These are phyloP conservation scores for Exserohilum turcica DNA, from an alignment of 2,329 filamentous ascomycete species.

Conservation along the genomic window DNA sequence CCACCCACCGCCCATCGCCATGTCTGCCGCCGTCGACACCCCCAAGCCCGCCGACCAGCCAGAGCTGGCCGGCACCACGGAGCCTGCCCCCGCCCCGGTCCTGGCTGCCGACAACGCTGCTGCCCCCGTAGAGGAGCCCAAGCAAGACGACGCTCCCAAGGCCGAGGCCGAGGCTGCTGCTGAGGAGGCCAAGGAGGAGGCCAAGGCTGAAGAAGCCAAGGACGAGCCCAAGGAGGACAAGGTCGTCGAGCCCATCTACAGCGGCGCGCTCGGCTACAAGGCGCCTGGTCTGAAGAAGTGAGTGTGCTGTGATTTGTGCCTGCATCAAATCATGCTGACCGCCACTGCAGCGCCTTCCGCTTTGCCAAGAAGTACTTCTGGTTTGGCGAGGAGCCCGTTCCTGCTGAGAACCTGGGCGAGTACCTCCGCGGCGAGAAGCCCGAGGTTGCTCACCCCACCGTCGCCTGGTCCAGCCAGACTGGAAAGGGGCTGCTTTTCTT, in stretches of 20 bases:
- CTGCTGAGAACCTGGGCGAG: slow-evolving; percentile 72
- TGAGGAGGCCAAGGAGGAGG: slow-evolving; percentile 39
- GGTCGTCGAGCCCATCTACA: slow-evolving; percentile 70
- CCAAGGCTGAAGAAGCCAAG: slow-evolving; percentile 33
- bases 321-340: slow-evolving; percentile 13
- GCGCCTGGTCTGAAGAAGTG: slow-evolving; percentile 88
- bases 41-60: slow-evolving; percentile 68
- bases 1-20: slow-evolving; percentile 47
- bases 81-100: slow-evolving; percentile 45
- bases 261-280: slow-evolving; percentile 89
- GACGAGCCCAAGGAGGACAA: slow-evolving; percentile 54
- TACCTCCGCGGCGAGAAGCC: slow-evolving; percentile 92
- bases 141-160: slow-evolving; percentile 51
- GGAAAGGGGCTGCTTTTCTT: slow-evolving; percentile 95
- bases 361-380: slow-evolving; percentile 91
- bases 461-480: slow-evolving; percentile 89
- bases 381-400: slow-evolving; percentile 68
- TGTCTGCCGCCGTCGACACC: slow-evolving; percentile 69
- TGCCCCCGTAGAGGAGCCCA: slow-evolving; percentile 50
- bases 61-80: slow-evolving; percentile 39
- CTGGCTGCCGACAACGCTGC: slow-evolving; percentile 41
- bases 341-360: slow-evolving; percentile 72
- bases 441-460: slow-evolving; percentile 75
- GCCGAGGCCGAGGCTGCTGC: slow-evolving; percentile 37
- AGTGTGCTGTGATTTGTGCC: slow-evolving; percentile 46